Percentiles rank a stretch among this genome's conserved stretches.
Conservation (phyloP, 192 early-diverging fungal genomes). For the Linnemannia hyalina region DNA sequence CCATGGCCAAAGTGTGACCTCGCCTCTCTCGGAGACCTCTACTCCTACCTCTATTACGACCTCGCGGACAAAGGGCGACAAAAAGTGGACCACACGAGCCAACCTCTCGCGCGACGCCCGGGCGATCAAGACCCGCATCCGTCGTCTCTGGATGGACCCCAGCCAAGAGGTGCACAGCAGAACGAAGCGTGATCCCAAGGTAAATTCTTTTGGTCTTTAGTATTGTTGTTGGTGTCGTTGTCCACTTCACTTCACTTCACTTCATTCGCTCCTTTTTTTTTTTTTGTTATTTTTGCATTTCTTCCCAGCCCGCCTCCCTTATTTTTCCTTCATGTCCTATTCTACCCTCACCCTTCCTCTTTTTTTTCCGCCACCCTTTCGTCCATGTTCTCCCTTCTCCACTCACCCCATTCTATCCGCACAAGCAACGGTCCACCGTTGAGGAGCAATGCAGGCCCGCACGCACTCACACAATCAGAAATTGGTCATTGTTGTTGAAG, state of each 20-base stretch:
- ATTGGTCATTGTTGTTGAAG: neutral
- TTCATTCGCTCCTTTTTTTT: neutral
- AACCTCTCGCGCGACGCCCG: constrained; percentile 25
- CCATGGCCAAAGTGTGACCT: neutral
- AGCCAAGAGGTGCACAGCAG: constrained; percentile 7
- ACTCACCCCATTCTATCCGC: too few relatives aligned
- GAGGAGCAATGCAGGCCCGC: neutral
- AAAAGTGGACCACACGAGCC: constrained; percentile 3
- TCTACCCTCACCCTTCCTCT: neutral
- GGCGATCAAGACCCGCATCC: constrained; percentile 29
- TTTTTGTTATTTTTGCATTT: neutral
- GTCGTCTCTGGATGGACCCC: constrained; percentile 43
- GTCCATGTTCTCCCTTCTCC: neutral
- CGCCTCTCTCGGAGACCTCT: neutral
- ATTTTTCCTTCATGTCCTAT: neutral
- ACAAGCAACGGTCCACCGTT: neutral
- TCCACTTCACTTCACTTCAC: neutral
- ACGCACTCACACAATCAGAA: neutral
- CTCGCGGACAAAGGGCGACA: neutral
- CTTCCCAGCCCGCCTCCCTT: neutral
- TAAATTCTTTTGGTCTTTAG: neutral
- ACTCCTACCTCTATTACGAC: neutral
- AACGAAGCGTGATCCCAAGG: constrained; percentile 33
- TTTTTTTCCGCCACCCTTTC: neutral
- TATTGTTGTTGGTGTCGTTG: neutral